Base-by-base conservation (phyloP, 768 basidiomycete species). In the Fomitopsis pulvina region DNA sequence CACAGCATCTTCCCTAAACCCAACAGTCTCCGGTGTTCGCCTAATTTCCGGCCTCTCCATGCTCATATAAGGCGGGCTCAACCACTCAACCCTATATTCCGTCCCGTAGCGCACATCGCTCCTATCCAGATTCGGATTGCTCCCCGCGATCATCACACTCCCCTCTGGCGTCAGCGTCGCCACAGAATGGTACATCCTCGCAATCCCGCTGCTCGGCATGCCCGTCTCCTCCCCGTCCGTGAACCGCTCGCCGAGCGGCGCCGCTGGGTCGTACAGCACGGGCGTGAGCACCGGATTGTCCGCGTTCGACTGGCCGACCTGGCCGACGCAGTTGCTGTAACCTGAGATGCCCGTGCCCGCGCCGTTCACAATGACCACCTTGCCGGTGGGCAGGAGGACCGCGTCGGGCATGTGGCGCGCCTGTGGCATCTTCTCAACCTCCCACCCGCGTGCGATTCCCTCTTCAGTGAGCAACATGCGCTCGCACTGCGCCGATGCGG, bases 51-150 rank as follows among this genome's bases (percentile, higher is more conserved):
- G 92, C 28, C 91, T 76, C 11, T 73, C 60, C 57, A 66, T 66
- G 22, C 66, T 63, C 80, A 88, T 81, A 61, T 95, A 98, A 24
- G 87, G 85, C 0, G 95, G 94, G 47, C 74, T 75, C 55, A 95
- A 73, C 76, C 85, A 83, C 63, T 96, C 93, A 27, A 92, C 86
- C 44, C 91, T 75, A 63, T 94, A 95, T 64, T 95, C 90, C 16
- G 91, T 92, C 26, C 83, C 81, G 61, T 87, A 93, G 61, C 71
- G 70, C 37, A 78, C 57, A 57, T 80, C 83, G 57, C 83, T 88
- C 46, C 86, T 70, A 63, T 91, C 87, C 51, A 90, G 64, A 64
- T 91, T 91, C 22, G 89, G 89, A 59, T 89, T 91, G 52, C 87
- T 87, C 28, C 88, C 88, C 18, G 87, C 82, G 50, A 92, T 80